These are phyloP conservation scores for Mucor sp. DNA, from an alignment of 371 early-diverging fungal species.

Conservation along the genomic window DNA sequence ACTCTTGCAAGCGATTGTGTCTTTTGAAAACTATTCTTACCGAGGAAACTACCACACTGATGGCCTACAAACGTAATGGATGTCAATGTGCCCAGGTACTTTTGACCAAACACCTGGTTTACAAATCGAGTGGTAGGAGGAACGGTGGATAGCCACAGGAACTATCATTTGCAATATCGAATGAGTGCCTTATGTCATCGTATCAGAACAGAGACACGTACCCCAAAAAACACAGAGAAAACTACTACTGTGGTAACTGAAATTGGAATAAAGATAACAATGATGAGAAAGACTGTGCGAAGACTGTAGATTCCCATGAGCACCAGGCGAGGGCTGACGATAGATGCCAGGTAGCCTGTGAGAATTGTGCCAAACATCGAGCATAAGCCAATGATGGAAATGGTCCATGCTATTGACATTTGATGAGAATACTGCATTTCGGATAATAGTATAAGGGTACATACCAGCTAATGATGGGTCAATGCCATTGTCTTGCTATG, in stretches of 20 bases:
- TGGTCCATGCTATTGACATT: constrained; percentile 31
- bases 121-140: constrained; percentile 45
- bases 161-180: constrained; percentile 5
- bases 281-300: constrained; percentile 24
- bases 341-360: constrained; percentile 22
- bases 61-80: constrained; percentile 31
- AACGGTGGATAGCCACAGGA: constrained; percentile 48
- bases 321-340: constrained; percentile 25
- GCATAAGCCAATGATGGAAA: constrained; percentile 37
- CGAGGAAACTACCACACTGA: constrained; percentile 12
- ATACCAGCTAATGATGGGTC: constrained; percentile 30
- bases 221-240: constrained; percentile 59
- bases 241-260: constrained; percentile 32
- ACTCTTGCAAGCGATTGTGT: not conserved
- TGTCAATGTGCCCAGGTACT: constrained; percentile 28
- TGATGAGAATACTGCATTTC: too few relatives aligned
- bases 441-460: not conserved
- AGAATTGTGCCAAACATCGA: constrained; percentile 31
- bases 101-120: constrained; percentile 38
- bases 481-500: constrained; percentile 36
- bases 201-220: constrained; percentile 20
- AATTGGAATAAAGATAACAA: constrained; percentile 26
- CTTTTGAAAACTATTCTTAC: too few relatives aligned
- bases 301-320: constrained; percentile 25
- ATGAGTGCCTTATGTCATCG: too few relatives aligned